A percentile compares a stretch with the other conserved stretches of the same genome.
Conservation (phyloP, 192 early-diverging fungal genomes). For the Umbelopsis ramanniana region DNA sequence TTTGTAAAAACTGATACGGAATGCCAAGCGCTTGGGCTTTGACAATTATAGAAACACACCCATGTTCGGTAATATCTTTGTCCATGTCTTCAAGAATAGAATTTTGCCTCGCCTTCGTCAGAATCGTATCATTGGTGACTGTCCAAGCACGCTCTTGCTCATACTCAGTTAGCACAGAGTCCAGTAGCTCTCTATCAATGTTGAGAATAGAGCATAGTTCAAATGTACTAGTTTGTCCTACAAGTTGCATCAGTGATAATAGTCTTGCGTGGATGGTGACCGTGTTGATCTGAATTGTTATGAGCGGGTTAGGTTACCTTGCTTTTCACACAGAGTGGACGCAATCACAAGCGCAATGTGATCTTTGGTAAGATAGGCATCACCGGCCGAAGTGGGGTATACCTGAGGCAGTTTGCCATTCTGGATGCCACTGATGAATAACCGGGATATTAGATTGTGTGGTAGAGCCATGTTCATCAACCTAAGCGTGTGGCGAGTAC, state of each 20-base stretch:
- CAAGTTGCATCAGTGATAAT: background rate
- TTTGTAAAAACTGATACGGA: slow-evolving; percentile 9
- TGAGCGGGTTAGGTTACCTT: background rate
- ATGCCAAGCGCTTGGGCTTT: slow-evolving; percentile 16
- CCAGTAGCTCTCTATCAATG: background rate
- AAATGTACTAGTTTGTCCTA: slow-evolving; percentile 7
- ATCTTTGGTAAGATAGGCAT: background rate
- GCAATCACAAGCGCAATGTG: background rate
- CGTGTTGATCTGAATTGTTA: background rate
- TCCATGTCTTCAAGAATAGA: slow-evolving; percentile 1
- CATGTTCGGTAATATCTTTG: background rate
- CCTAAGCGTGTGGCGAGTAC: background rate
- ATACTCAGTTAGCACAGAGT: background rate
- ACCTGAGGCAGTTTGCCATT: background rate
- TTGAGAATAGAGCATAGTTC: background rate
- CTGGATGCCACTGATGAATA: slow-evolving; percentile 8
- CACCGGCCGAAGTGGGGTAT: background rate
- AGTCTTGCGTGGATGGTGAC: background rate
- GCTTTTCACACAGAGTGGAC: background rate
- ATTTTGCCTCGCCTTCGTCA: background rate
- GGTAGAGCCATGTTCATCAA: slow-evolving; percentile 1
- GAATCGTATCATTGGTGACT: background rate
- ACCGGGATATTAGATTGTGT: background rate
- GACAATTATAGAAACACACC: background rate
- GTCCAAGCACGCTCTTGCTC: slow-evolving; percentile 5